Conservation (phyloP, 768 basidiomycete genomes). For the Amanita muscaria region DNA sequence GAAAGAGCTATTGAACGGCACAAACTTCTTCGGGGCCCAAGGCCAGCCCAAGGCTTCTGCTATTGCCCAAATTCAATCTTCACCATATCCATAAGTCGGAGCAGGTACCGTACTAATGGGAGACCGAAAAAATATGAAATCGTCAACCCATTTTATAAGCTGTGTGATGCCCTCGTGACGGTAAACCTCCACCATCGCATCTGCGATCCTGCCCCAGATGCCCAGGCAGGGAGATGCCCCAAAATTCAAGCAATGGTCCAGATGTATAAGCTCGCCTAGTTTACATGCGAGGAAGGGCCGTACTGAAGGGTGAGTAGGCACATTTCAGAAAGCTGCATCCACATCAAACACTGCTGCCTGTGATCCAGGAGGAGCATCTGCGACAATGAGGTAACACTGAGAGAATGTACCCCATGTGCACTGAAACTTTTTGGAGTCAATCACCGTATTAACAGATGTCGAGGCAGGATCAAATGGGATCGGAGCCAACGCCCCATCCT, state of each 20-base stretch:
- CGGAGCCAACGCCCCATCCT: background rate
- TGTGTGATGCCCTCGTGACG: conserved; percentile 11
- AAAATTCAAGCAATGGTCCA: conserved; percentile 22
- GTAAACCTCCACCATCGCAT: conserved; percentile 21
- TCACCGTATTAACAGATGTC: conserved; percentile 19
- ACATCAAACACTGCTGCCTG: too few species aligned
- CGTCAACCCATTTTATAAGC: conserved; percentile 27
- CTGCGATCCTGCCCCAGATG: conserved; percentile 23
- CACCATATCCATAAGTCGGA: conserved; percentile 13
- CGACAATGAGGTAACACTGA: conserved; percentile 16
- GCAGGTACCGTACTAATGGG: conserved; percentile 1
- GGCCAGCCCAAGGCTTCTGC: conserved; percentile 24
- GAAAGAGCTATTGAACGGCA: conserved; percentile 19
- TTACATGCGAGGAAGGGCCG: conserved; percentile 17
- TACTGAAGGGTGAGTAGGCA: conserved; percentile 23
- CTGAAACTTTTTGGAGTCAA: too few species aligned
- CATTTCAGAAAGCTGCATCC: conserved; percentile 26
- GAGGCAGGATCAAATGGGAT: background rate
- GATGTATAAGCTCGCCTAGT: conserved; percentile 17
- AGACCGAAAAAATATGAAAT: conserved; percentile 24
- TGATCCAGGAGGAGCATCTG: conserved; percentile 22
- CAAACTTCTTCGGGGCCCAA: conserved; percentile 24
- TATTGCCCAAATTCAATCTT: conserved; percentile 14
- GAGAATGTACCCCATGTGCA: too few species aligned
- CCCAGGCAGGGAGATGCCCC: conserved; percentile 19